These are phyloP conservation scores for Wickerhamomyces pijperi DNA, from an alignment of 805 yeast species.

Conservation along the genomic window DNA sequence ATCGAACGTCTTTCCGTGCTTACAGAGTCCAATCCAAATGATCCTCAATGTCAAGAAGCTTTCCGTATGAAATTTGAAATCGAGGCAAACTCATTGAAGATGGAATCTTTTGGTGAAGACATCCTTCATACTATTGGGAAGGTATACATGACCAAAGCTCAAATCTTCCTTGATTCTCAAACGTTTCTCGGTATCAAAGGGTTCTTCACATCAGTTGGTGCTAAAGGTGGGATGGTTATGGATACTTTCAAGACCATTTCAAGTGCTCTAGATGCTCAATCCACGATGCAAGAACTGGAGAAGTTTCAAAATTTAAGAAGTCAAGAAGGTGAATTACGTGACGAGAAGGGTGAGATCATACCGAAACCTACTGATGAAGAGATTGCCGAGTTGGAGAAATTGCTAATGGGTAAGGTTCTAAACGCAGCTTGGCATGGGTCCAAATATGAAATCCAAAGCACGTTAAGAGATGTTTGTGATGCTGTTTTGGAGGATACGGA, in stretches of 20 bases:
- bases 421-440: conserved; percentile 96
- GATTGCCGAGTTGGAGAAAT: conserved; percentile 69
- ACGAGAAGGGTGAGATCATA: conserved; percentile 38
- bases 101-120: conserved; percentile 93
- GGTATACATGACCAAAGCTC: conserved; percentile 66
- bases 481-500: conserved; percentile 59
- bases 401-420: conserved; percentile 77
- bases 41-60: conserved; percentile 10
- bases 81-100: conserved; percentile 73
- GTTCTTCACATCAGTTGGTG: conserved; percentile 68
- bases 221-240: conserved; percentile 73
- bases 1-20: conserved; percentile 33
- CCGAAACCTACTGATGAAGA: conserved; percentile 51
- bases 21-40: conserved; percentile 30
- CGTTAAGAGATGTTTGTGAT: conserved; percentile 76
- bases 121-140: conserved; percentile 74
- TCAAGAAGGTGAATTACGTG: conserved; percentile 39
- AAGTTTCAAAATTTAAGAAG: conserved; percentile 53
- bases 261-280: conserved; percentile 82
- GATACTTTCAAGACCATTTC: conserved; percentile 76
- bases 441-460: conserved; percentile 70
- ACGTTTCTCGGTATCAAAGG: conserved; percentile 83
- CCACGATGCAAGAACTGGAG: conserved; percentile 61
- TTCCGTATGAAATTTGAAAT: conserved; percentile 38
- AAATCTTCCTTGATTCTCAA: conserved; percentile 60